Evolutionary conservation across 495 filamentous ascomycete species (phyloP).

Genomic region (Lasiosphaeria miniovina): DNA sequence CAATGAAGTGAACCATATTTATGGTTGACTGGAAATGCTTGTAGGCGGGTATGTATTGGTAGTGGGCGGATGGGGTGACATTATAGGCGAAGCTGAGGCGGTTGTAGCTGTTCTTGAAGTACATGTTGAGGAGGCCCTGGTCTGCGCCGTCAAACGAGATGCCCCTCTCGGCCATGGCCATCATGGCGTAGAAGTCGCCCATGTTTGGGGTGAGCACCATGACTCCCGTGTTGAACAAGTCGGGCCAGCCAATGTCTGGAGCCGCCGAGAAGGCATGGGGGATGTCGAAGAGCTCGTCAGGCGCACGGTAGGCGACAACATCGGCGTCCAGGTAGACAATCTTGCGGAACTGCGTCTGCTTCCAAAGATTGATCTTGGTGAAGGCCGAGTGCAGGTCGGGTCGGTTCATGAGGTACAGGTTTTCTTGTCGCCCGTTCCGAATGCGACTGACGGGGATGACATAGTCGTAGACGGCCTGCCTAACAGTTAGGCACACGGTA

Average conservation of each 20-base stretch:
- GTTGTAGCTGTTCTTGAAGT: conserved; percentile 79
- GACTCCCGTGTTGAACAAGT: conserved; percentile 95
- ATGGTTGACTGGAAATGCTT: conserved; percentile 86
- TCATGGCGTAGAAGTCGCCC: conserved; percentile 81
- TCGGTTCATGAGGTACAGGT: conserved; percentile 88
- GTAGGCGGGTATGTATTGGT: conserved; percentile 94
- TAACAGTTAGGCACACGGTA: conserved; percentile 7
- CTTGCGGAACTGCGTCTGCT: conserved; percentile 80
- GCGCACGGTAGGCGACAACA: conserved; percentile 77
- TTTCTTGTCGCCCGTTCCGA: conserved; percentile 70
- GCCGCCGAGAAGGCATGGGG: conserved; percentile 79
- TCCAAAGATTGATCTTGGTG: conserved; percentile 96
- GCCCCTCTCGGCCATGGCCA: conserved; percentile 75
- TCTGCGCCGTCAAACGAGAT: conserved; percentile 97
- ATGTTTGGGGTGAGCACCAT: conserved; percentile 87
- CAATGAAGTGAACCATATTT: conserved; percentile 90
- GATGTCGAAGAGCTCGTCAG: conserved; percentile 87
- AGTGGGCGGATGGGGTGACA: conserved; percentile 88
- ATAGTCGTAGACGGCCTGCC: conserved; percentile 79
- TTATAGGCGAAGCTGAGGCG: conserved; percentile 94
- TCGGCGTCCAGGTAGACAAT: conserved; percentile 94
- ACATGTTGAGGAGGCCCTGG: conserved; percentile 92
- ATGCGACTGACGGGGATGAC: conserved; percentile 81
- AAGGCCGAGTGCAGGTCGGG: conserved; percentile 86
- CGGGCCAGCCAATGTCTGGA: conserved; percentile 96